Percentiles rank a stretch among this genome's conserved stretches.
Conservation (phyloP, 2,329 filamentous ascomycete species). For the Lecanicillium sp. region DNA sequence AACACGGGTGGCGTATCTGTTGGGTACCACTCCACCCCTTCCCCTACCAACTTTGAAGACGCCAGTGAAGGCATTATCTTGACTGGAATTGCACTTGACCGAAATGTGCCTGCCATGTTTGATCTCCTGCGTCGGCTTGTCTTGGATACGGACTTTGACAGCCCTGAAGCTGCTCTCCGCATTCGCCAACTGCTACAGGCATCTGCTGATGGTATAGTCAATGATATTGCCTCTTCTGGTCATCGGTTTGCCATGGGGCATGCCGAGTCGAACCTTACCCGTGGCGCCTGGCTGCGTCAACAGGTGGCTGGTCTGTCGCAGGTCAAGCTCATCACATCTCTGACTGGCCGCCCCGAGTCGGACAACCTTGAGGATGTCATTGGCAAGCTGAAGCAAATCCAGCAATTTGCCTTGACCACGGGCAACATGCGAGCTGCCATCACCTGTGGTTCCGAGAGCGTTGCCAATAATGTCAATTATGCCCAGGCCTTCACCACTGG, state of each 20-base stretch:
- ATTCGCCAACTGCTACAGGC: slow-evolving; percentile 82
- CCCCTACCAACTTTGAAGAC: slow-evolving; percentile 60
- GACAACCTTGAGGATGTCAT: slow-evolving; percentile 70
- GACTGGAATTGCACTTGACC: slow-evolving; percentile 79
- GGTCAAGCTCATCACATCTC: slow-evolving; percentile 70
- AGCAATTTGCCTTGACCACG: slow-evolving; percentile 65
- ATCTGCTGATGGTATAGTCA: slow-evolving; percentile 81
- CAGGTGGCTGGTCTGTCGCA: slow-evolving; percentile 88
- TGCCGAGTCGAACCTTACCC: slow-evolving; percentile 71
- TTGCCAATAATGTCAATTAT: slow-evolving; percentile 58
- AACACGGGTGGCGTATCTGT: slow-evolving; percentile 89
- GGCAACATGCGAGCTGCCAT: slow-evolving; percentile 68
- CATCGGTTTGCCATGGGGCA: slow-evolving; percentile 80
- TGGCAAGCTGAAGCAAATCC: slow-evolving; percentile 75
- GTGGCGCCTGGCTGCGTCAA: slow-evolving; percentile 64
- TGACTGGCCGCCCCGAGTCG: slow-evolving; percentile 63
- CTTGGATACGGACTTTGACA: slow-evolving; percentile 82
- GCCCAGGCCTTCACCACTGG: slow-evolving; percentile 59
- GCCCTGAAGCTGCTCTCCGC: slow-evolving; percentile 69
- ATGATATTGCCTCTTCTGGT: slow-evolving; percentile 83
- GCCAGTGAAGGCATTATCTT: slow-evolving; percentile 78
- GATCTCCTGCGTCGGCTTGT: slow-evolving; percentile 74
- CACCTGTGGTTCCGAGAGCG: slow-evolving; percentile 74
- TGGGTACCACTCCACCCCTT: slow-evolving; percentile 74
- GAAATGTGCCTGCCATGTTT: slow-evolving; percentile 87